A percentile compares a stretch with the other conserved stretches of the same genome.
Evolutionary conservation across 768 basidiomycete genomes (phyloP).

Genomic region (Roridomyces roridus): DNA sequence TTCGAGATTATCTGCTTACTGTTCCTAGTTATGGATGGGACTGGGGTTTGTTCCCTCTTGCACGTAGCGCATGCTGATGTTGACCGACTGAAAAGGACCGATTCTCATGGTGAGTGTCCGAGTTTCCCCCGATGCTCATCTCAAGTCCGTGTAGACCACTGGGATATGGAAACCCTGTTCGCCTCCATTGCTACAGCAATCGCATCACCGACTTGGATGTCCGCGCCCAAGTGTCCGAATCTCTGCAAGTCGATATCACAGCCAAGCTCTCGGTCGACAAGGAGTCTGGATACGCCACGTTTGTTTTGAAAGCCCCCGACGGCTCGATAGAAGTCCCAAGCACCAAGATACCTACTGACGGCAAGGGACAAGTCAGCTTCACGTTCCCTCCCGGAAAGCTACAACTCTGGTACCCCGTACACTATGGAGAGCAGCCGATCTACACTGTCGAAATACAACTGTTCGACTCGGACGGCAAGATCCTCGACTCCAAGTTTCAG

Average conservation of each 20-base stretch:
- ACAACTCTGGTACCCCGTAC: constrained; percentile 87
- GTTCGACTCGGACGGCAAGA: constrained; percentile 51
- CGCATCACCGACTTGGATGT: constrained; percentile 73
- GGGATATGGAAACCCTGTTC: constrained; percentile 90
- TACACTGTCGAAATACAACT: constrained; percentile 68
- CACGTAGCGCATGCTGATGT: neutral
- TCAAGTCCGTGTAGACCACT: constrained; percentile 44
- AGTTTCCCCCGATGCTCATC: neutral
- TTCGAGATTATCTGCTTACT: neutral
- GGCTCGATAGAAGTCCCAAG: constrained; percentile 53
- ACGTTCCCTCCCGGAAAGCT: constrained; percentile 60
- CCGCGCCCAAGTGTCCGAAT: constrained; percentile 60
- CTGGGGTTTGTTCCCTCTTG: constrained; percentile 61
- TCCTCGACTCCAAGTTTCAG: constrained; percentile 59
- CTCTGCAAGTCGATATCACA: constrained; percentile 56
- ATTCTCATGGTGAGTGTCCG: constrained; percentile 59
- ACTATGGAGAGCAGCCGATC: constrained; percentile 81
- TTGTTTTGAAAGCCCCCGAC: constrained; percentile 55
- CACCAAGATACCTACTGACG: constrained; percentile 40
- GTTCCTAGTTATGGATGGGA: constrained; percentile 83
- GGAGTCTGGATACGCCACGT: constrained; percentile 44
- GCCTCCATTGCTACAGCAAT: constrained; percentile 68
- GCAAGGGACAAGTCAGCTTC: constrained; percentile 51
- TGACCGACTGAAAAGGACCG: constrained; percentile 57
- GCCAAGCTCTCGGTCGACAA: constrained; percentile 50